Base-by-base conservation (phyloP, 176 grass and related monocot species). In the Leersia perrieri region DNA sequence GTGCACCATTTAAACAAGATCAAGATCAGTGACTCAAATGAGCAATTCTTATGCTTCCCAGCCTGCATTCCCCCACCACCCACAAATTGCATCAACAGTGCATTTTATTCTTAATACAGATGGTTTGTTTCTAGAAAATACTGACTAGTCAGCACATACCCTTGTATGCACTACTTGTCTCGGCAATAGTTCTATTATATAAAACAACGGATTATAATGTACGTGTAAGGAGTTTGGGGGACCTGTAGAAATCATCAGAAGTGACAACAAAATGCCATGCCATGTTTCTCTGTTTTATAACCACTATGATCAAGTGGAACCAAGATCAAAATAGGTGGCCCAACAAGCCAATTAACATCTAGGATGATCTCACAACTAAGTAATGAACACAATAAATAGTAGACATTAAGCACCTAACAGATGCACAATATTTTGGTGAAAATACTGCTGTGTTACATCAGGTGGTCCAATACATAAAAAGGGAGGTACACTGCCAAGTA, bases 381-480 rank as follows among this genome's bases (percentile, higher is more conserved):
- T 7, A 57, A 57, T 57, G 40, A 66, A 78, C 30, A 67, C 41
- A 67, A 44, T 13, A 51, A 79, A 47, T 55, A 15, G 27, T 57
- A 34, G 32, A 80, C 45, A 57, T 57, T 25, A 33, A 38, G 33
- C 15, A 69, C 78, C 33, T 69, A 51, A 80, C 14, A 55, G 15
- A 80, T 66, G 66, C 64, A 55, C 14, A 25, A 58, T 68, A 68
- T 36, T 44, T 55, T 28, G 31, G n/a, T 80, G 77, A n/a, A 33
- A 33, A 57, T 35, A 68, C 5, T 68, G 62, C 29, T 67, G 22
- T 25, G 58, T 8, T 77, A 63, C 36, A 63, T 39, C 47, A 68
- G 61, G 12, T 58, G 53, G 5, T 58, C 53, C 13, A 25, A 58
- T 58, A 58, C 51, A 58, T 58, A 58, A 58, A n/a, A 25, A 41